phyloP scores from a whole-genome alignment of 805 yeast species.

The Starmerella bacillaris region DNA sequence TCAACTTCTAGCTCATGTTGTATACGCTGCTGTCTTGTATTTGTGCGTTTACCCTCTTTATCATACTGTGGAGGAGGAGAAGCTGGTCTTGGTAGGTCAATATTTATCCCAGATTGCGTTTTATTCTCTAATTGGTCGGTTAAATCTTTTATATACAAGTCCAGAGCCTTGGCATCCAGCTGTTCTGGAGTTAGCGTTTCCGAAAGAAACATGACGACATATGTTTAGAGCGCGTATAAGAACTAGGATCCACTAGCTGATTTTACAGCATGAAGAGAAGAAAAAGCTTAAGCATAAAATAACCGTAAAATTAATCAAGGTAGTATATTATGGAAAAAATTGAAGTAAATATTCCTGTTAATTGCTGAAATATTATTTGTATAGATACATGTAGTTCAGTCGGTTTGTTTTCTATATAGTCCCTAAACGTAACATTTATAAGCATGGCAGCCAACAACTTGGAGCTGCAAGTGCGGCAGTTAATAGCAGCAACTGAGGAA shows the following conservation, averaged over 20 bases:
- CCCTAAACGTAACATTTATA: background rate
- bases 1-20: slow-evolving; percentile 52
- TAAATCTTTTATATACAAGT: slow-evolving; percentile 65
- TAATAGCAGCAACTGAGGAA: background rate
- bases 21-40: slow-evolving; percentile 53
- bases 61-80: slow-evolving; percentile 93
- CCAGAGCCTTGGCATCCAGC: slow-evolving; percentile 44
- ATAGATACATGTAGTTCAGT: background rate
- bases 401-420: too few species aligned
- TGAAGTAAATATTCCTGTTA: too few species aligned
- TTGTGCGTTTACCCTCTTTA: slow-evolving; percentile 59
- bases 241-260: too few species aligned
- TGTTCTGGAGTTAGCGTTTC: slow-evolving; percentile 50
- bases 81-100: slow-evolving; percentile 43
- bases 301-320: too few species aligned
- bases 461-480: background rate
- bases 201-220: slow-evolving; percentile 7
- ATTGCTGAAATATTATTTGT: background rate
- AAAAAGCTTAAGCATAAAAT: too few species aligned
- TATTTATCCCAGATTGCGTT: slow-evolving; percentile 11
- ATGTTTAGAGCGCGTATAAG: background rate
- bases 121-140: slow-evolving; percentile 32
- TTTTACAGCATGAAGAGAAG: too few species aligned
- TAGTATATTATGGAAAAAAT: too few species aligned
- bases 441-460: background rate